Percentiles rank a stretch among this genome's conserved stretches.
Evolutionary conservation across 192 early-diverging fungal species (phyloP).

Genomic region (Umbelopsis isabellina): DNA sequence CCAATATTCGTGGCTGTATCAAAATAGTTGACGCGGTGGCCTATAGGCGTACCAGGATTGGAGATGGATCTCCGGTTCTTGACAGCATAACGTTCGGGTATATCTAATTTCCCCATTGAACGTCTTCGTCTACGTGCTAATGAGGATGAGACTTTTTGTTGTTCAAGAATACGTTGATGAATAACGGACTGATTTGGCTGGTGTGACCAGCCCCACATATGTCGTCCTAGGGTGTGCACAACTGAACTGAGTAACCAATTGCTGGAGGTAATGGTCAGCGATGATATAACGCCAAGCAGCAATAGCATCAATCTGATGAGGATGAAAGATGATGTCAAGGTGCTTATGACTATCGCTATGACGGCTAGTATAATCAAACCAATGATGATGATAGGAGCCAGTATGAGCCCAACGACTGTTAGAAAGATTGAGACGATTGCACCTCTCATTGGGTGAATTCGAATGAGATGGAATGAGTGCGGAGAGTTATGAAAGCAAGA

Average conservation of each 20-base stretch:
- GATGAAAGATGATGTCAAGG: conserved; percentile 17
- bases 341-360: not conserved
- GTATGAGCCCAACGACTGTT: not conserved
- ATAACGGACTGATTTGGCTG: conserved; percentile 12
- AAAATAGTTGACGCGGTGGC: conserved; percentile 1
- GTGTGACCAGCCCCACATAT: conserved; percentile 14
- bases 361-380: not conserved
- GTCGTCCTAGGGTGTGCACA: not conserved
- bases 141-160: conserved; percentile 1
- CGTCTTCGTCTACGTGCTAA: conserved; percentile 8
- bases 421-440: conserved; percentile 3
- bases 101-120: conserved; percentile 3
- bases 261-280: conserved; percentile 12
- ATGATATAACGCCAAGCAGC: not conserved
- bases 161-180: conserved; percentile 14
- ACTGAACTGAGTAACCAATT: conserved; percentile 15
- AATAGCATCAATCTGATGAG: conserved; percentile 4
- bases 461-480: not conserved
- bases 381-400: conserved; percentile 3
- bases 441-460: not conserved
- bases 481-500: not conserved
- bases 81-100: not conserved
- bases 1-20: not conserved
- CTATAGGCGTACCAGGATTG: conserved; percentile 4
- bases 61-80: conserved; percentile 1